Base-by-base conservation (phyloP, 768 basidiomycete species). In the Coprinopsis marcescibilis region DNA sequence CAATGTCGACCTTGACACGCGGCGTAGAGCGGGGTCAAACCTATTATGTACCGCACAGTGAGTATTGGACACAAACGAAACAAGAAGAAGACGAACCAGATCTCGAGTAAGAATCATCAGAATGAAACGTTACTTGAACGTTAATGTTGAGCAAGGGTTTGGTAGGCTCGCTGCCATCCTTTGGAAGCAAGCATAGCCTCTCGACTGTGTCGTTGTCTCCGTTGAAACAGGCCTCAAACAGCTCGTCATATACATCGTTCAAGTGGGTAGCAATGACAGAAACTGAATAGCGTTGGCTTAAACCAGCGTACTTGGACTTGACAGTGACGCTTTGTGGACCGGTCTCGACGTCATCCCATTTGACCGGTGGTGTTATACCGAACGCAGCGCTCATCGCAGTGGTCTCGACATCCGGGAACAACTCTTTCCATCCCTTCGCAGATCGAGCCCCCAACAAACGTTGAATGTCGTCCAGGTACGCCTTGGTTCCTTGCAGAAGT, bases 151-250 rank as follows among this genome's bases (percentile, higher is more conserved):
- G 71, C 11, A 79, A 59, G 0, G 70, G 70, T 5, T 51, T 54
- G 13, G 51, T 43, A 19, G 60, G 55, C 7, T 48, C 54, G 11
- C 52, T 44, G 12, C 55, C 56, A 24, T 55, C 60, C 5, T 66
- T 58, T 3, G 66, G 56, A 1, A 78, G 79, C 12, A 81, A 59
- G 57, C 81, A 84, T 4, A 83, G 61, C 19, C 68, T 59, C 52
- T 75, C 64, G 21, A 84, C 66, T 46, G 65, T 71, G 17, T 63
- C 71, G 44, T 76, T 72, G 55, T 80, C 69, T 1, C 81, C 80
- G 2, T 56, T 54, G 56, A 67, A 76, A 53, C 74, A 77, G 3
- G 80, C 81, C 52, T 79, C 76, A 51, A 65, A 81, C 0, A 83
- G 66, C 48, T 78, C 73, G 38, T 80, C 72, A 53, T 81, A 83